phyloP scores from a whole-genome alignment of 164 flowering plant genomes.

The Liquidambar formosana region DNA sequence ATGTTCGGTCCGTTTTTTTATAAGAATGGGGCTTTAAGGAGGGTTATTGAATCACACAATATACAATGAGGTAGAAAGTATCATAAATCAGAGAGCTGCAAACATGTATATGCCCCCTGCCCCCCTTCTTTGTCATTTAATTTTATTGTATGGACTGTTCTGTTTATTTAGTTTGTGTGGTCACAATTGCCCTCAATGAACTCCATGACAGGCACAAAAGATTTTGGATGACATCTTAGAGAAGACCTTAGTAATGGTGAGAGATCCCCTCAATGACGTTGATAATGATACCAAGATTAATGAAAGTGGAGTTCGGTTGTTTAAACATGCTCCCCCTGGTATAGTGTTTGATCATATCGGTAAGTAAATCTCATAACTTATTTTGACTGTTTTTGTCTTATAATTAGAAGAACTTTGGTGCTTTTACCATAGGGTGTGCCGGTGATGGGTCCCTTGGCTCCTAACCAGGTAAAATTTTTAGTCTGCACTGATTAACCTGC shows the following conservation, averaged over 20 bases:
- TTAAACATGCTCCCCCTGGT: constrained; percentile 69
- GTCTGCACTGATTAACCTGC: too few relatives aligned
- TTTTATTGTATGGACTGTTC: background rate
- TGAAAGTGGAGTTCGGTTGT: constrained; percentile 67
- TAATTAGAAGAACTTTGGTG: background rate
- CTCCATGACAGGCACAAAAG: constrained; percentile 66
- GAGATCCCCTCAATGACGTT: constrained; percentile 15
- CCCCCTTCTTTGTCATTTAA: background rate
- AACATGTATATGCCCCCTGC: background rate
- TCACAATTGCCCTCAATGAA: background rate
- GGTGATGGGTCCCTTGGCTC: background rate
- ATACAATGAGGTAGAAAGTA: background rate
- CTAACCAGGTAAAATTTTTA: too few relatives aligned
- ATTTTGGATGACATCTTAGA: constrained; percentile 70
- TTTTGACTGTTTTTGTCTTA: background rate
- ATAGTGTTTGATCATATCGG: constrained; percentile 70
- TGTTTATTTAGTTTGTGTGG: background rate
- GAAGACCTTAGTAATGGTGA: constrained; percentile 54
- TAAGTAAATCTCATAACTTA: constrained; percentile 18
- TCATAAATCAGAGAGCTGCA: background rate
- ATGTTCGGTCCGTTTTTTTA: too few relatives aligned
- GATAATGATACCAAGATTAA: constrained; percentile 20
- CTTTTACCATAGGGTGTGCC: background rate
- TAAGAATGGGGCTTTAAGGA: background rate
- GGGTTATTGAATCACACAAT: background rate